phyloP scores from a whole-genome alignment of 2,329 filamentous ascomycete genomes.

The Cadophora sp. region DNA sequence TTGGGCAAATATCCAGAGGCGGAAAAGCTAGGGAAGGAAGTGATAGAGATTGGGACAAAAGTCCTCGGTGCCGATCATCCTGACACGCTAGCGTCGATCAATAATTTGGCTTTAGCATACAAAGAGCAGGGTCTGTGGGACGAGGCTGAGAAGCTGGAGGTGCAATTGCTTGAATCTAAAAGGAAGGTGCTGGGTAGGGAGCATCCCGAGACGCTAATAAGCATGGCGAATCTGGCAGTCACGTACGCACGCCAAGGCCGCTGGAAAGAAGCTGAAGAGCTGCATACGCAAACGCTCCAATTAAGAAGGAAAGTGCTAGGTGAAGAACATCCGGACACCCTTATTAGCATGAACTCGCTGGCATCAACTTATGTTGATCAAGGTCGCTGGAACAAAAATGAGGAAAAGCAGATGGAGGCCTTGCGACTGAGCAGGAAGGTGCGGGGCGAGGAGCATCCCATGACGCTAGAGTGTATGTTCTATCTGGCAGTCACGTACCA shows the following conservation, averaged over 20 bases:
- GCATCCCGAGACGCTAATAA: conserved; percentile 7
- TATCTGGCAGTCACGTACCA: conserved; percentile 46
- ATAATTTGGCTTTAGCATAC: conserved; percentile 4
- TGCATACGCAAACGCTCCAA: conserved; percentile 21
- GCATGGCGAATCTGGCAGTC: conserved; percentile 46
- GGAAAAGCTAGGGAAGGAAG: conserved; percentile 10
- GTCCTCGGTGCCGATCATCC: conserved; percentile 9
- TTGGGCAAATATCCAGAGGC: background rate
- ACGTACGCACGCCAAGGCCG: conserved; percentile 34
- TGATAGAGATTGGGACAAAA: background rate
- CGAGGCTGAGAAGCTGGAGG: conserved; percentile 14
- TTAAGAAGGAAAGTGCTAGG: conserved; percentile 21
- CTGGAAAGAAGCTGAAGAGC: conserved; percentile 25
- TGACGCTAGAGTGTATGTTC: conserved; percentile 12
- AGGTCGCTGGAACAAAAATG: conserved; percentile 32
- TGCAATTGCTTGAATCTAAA: conserved; percentile 8
- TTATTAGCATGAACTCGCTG: conserved; percentile 10
- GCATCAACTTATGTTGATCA: conserved; percentile 46
- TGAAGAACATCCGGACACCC: conserved; percentile 23
- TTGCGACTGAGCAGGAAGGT: conserved; percentile 17
- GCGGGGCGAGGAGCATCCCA: conserved; percentile 9
- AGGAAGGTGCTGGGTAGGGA: background rate
- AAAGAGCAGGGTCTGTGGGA: conserved; percentile 1
- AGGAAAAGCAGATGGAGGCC: conserved; percentile 1
- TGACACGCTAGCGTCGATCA: background rate